Evolutionary conservation across 306 rosid genomes (phyloP).

Genomic region (Citrullus mucosospermus): DNA sequence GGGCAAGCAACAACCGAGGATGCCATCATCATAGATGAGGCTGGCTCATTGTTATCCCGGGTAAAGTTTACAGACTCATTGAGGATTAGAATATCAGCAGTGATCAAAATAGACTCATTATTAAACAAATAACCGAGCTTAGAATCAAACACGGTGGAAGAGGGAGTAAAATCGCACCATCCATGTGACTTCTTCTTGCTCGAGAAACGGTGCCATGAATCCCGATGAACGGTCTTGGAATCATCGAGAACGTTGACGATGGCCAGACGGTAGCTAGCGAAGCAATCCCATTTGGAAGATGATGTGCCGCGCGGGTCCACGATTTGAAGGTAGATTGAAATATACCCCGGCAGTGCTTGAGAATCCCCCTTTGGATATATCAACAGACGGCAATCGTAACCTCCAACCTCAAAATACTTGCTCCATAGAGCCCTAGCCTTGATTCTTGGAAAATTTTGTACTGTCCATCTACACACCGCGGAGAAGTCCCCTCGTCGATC

Average conservation of each 20-base stretch:
- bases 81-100: slow-evolving; percentile 81
- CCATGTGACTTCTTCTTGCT: slow-evolving; percentile 95
- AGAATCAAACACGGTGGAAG: slow-evolving; percentile 79
- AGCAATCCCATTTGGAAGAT: slow-evolving; percentile 97
- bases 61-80: slow-evolving; percentile 79
- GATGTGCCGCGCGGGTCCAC: slow-evolving; percentile 99
- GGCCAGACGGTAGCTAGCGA: slow-evolving; percentile 87
- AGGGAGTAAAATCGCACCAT: slow-evolving; percentile 94
- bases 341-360: slow-evolving; percentile 87
- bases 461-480: slow-evolving; percentile 92
- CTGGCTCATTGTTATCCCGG: slow-evolving; percentile 67
- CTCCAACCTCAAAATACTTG: slow-evolving; percentile 99
- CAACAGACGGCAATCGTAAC: slow-evolving; percentile 88
- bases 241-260: slow-evolving; percentile 70
- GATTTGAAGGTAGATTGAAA: slow-evolving; percentile 95
- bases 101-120: slow-evolving; percentile 69
- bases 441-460: slow-evolving; percentile 71
- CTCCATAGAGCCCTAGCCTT: slow-evolving; percentile 98
- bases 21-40: slow-evolving; percentile 22
- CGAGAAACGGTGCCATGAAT: slow-evolving; percentile 96
- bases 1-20: slow-evolving; percentile 57
- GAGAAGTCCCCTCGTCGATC: slow-evolving; percentile 81
- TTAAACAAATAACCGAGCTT: slow-evolving; percentile 62
- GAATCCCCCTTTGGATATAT: slow-evolving; percentile 95
- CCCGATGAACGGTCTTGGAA: slow-evolving; percentile 84